Conservation (phyloP, 768 basidiomycete species). For the Dioszegia hungarica region DNA sequence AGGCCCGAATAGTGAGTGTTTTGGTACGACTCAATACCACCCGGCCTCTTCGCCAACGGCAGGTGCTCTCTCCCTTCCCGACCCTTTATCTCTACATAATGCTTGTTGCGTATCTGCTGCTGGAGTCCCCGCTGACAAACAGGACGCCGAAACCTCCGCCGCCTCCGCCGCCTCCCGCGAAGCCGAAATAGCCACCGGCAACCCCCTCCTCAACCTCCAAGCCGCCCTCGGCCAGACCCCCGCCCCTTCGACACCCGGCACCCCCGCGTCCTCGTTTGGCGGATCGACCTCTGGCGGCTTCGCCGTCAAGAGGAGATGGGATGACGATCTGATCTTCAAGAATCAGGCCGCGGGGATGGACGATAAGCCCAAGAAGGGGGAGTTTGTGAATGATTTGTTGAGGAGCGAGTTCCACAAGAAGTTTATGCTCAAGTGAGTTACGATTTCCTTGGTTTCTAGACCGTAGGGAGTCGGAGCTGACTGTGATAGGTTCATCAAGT, state of each 20-base stretch:
- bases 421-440: conserved; percentile 46
- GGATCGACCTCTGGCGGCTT: conserved; percentile 75
- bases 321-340: conserved; percentile 97
- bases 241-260: conserved; percentile 12
- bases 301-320: conserved; percentile 89
- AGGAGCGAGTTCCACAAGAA: conserved; percentile 56
- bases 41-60: neutral
- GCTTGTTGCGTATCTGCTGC: too few species aligned
- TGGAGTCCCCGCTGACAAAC: conserved; percentile 28
- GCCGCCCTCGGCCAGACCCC: conserved; percentile 74
- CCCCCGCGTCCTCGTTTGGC: conserved; percentile 50
- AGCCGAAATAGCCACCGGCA: conserved; percentile 75
- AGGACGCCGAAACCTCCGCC: conserved; percentile 72
- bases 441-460: neutral
- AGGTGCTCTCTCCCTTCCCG: neutral
- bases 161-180: conserved; percentile 58
- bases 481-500: conserved; percentile 7
- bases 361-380: conserved; percentile 57
- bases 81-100: too few species aligned
- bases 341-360: conserved; percentile 81
- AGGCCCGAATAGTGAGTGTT: conserved; percentile 57
- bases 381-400: conserved; percentile 92
- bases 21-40: too few species aligned
- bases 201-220: conserved; percentile 84
- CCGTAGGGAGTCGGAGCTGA: neutral